These are phyloP conservation scores for Ophiostoma ips DNA, from an alignment of 2,329 filamentous ascomycete species.

Conservation along the genomic window DNA sequence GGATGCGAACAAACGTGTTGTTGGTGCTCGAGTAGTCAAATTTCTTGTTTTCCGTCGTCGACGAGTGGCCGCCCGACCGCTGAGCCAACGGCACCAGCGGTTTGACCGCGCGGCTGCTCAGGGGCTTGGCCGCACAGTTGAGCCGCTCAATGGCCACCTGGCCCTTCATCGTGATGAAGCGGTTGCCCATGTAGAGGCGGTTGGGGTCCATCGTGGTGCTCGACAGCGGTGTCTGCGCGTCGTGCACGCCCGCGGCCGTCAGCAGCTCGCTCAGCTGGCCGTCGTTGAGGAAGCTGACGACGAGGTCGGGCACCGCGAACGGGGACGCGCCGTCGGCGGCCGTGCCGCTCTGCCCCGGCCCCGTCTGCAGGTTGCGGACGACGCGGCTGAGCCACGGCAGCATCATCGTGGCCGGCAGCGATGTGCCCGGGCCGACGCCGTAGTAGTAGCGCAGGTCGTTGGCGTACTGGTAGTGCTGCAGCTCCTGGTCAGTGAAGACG, in stretches of 20 bases:
- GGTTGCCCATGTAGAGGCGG: slow-evolving; percentile 39
- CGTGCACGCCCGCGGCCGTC: slow-evolving; percentile 46
- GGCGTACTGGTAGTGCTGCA: slow-evolving; percentile 50
- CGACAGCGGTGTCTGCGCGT: slow-evolving; percentile 36
- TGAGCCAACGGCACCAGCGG: slow-evolving; percentile 5
- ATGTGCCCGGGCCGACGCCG: slow-evolving; percentile 42
- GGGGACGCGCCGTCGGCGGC: slow-evolving; percentile 27
- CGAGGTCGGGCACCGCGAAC: slow-evolving; percentile 40
- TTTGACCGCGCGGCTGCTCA: slow-evolving; percentile 5
- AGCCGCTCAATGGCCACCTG: slow-evolving; percentile 51
- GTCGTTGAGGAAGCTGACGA: slow-evolving; percentile 51
- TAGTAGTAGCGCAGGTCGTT: slow-evolving; percentile 59
- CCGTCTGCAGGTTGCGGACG: slow-evolving; percentile 36
- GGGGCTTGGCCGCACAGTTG: slow-evolving; percentile 27
- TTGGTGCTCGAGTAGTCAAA: slow-evolving; percentile 14
- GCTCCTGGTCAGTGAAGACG: slow-evolving; percentile 47
- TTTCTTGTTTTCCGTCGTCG: slow-evolving; percentile 2
- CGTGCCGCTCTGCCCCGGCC: slow-evolving; percentile 34
- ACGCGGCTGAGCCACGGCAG: slow-evolving; percentile 43
- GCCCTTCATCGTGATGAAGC: slow-evolving; percentile 48
- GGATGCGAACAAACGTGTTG: slow-evolving; percentile 38
- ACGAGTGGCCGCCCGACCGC: slow-evolving; percentile 2
- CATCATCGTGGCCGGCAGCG: slow-evolving; percentile 44
- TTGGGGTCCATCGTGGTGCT: slow-evolving; percentile 30
- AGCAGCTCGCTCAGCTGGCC: slow-evolving; percentile 50